phyloP scores from a whole-genome alignment of 306 rosid genomes.

The Morella rubra region DNA sequence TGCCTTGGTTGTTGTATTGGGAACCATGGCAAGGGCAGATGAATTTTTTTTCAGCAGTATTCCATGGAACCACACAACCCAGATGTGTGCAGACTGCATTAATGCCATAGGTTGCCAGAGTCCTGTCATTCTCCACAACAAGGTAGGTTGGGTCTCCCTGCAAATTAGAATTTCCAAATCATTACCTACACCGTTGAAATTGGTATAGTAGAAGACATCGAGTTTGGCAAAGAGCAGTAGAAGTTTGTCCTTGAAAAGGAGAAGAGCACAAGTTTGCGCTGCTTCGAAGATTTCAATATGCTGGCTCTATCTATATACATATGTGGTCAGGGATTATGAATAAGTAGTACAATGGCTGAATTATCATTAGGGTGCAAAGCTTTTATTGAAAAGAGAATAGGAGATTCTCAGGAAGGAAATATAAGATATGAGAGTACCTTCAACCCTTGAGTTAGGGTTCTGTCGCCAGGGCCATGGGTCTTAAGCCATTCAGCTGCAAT shows the following conservation, averaged over 20 bases:
- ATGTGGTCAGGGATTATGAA: not conserved
- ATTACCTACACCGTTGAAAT: not conserved
- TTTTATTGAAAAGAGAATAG: not conserved
- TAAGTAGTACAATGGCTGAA: not conserved
- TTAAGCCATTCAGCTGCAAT: conserved; percentile 77
- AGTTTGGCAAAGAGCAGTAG: not conserved
- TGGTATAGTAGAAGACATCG: not conserved
- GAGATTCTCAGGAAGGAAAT: not conserved
- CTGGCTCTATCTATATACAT: not conserved
- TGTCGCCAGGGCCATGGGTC: conserved; percentile 82
- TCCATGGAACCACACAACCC: conserved; percentile 96
- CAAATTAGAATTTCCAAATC: not conserved
- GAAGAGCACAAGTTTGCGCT: not conserved
- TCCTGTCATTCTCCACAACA: conserved; percentile 85
- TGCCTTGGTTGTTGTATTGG: conserved; percentile 88
- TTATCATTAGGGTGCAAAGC: not conserved
- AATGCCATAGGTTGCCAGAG: conserved; percentile 81
- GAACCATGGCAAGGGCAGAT: conserved; percentile 99
- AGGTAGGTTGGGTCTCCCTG: conserved; percentile 98
- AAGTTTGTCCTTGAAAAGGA: not conserved
- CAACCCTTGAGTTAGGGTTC: conserved; percentile 90
- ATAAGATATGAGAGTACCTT: conserved; percentile 43
- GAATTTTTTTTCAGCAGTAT: conserved; percentile 81
- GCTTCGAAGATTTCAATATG: not conserved
- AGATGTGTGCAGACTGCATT: conserved; percentile 99